Conservation (phyloP, 2,329 filamentous ascomycete species). For the Bipolaris victoriae region DNA sequence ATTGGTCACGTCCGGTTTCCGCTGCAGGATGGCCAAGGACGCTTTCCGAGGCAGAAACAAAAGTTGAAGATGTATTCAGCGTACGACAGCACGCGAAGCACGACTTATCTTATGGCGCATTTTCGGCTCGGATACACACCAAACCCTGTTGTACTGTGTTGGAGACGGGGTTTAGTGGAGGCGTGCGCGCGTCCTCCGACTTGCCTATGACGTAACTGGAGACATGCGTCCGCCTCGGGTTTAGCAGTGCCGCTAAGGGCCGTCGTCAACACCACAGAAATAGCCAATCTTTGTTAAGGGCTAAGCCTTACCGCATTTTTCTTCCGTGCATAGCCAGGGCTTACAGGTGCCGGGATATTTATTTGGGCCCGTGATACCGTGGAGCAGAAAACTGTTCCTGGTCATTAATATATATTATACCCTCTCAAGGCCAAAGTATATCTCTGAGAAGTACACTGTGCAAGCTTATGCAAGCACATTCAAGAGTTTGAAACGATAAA, state of each 20-base stretch:
- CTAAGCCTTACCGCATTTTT: neutral
- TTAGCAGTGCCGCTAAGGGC: constrained; percentile 1
- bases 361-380: no score
- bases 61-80: neutral
- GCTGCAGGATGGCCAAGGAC: neutral
- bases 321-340: neutral
- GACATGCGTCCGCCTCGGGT: constrained; percentile 2
- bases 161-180: constrained; percentile 10
- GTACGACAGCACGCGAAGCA: neutral
- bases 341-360: neutral
- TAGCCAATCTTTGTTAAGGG: neutral
- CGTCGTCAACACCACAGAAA: neutral
- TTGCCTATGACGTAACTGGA: constrained; percentile 10
- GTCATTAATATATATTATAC: neutral
- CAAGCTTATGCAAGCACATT: neutral
- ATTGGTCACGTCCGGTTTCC: constrained; percentile 4
- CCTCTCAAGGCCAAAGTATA: neutral
- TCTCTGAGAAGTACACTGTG: neutral
- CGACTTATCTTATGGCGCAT: constrained; percentile 5
- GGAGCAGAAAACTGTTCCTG: no score
- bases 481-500: no score
- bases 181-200: constrained; percentile 6
- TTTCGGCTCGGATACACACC: constrained; percentile 6
- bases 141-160: constrained; percentile 9
- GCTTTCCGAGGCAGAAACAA: neutral